Evolutionary conservation across 176 grass and related monocot genomes (phyloP).

Genomic region (Juncus effusus): DNA sequence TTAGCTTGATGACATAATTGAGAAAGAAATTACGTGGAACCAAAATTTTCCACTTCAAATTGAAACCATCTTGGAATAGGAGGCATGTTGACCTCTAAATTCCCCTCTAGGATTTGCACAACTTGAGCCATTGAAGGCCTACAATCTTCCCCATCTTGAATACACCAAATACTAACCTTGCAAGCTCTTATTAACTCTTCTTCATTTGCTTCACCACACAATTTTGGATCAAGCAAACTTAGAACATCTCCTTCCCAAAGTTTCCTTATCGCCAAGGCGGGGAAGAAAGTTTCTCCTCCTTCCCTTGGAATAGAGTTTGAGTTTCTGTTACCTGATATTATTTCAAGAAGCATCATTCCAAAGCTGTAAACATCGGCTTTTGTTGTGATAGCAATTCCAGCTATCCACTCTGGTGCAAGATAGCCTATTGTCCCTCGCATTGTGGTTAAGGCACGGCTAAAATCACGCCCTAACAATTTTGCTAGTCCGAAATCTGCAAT

Average conservation of each 20-base stretch:
- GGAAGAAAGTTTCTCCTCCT: slow-evolving; percentile 25
- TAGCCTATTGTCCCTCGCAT: too few relatives aligned
- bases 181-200: slow-evolving; percentile 36
- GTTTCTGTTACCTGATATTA: slow-evolving; percentile 16
- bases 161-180: slow-evolving; percentile 49
- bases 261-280: slow-evolving; percentile 26
- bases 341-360: slow-evolving; percentile 18
- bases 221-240: slow-evolving; percentile 29
- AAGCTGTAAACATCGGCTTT: slow-evolving; percentile 19
- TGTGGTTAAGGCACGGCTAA: too few relatives aligned
- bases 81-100: slow-evolving; percentile 24
- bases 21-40: neutral
- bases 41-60: neutral
- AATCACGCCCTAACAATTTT: slow-evolving; percentile 8
- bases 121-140: slow-evolving; percentile 41
- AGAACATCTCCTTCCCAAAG: slow-evolving; percentile 6
- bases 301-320: neutral
- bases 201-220: slow-evolving; percentile 25
- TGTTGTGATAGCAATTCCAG: slow-evolving; percentile 8
- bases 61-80: slow-evolving; percentile 43
- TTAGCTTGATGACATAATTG: too few relatives aligned
- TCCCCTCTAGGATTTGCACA: slow-evolving; percentile 37
- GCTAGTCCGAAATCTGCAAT: slow-evolving; percentile 21
- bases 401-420: slow-evolving; percentile 22
- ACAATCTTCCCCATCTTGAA: slow-evolving; percentile 41